Percentiles rank a stretch among this genome's conserved stretches.
Evolutionary conservation across 768 basidiomycete species (phyloP).

Genomic region (Punctularia strigosozonata): DNA sequence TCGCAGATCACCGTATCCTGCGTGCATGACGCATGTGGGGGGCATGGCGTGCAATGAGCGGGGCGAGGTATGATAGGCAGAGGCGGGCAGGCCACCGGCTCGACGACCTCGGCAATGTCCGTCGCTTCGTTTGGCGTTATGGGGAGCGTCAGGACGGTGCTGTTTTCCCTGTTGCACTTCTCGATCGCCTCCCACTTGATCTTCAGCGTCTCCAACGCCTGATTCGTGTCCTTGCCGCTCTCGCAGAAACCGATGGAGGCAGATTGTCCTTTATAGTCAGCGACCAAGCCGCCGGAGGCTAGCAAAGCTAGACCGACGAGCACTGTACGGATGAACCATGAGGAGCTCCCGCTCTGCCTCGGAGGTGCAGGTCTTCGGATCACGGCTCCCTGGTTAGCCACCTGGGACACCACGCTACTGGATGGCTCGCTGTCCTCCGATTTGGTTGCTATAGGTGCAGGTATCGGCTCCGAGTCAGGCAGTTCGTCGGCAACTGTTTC

Average conservation of each 20-base stretch:
- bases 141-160: constrained; percentile 29
- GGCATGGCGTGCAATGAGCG: constrained; percentile 52
- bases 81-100: constrained; percentile 37
- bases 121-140: constrained; percentile 1
- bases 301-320: constrained; percentile 14
- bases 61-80: constrained; percentile 44
- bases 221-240: constrained; percentile 47
- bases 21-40: constrained; percentile 51
- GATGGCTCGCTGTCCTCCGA: no score
- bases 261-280: constrained; percentile 57
- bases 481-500: constrained; percentile 9
- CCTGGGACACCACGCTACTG: no score
- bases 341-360: constrained; percentile 18
- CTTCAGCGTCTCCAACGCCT: constrained; percentile 35
- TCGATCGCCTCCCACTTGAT: constrained; percentile 33
- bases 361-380: not conserved
- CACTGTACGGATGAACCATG: constrained; percentile 18
- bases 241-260: constrained; percentile 70
- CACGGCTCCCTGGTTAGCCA: not conserved
- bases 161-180: constrained; percentile 45
- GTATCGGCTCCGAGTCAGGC: constrained; percentile 7
- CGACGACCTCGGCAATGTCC: constrained; percentile 14
- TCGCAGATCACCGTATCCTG: constrained; percentile 51
- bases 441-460: no score
- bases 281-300: constrained; percentile 17